A percentile compares a stretch with the other conserved stretches of the same genome.
Evolutionary conservation across 2,329 filamentous ascomycete species (phyloP).

Genomic region (Microcyclospora pomicola): DNA sequence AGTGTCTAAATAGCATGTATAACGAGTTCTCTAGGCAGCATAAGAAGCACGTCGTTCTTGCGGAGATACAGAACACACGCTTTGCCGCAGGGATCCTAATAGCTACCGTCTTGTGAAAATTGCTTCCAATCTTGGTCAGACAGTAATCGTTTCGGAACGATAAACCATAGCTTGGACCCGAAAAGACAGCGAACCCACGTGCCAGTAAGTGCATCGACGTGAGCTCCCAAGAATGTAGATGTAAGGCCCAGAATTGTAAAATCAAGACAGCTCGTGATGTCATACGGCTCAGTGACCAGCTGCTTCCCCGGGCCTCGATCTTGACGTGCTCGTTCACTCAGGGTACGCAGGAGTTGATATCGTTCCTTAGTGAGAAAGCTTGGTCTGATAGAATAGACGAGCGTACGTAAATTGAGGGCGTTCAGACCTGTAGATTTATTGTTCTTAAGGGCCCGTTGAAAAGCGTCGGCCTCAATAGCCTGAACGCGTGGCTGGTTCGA

Average conservation of each 20-base stretch:
- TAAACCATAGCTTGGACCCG: slow-evolving; percentile 2
- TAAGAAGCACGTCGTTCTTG: background rate
- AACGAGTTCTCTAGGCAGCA: background rate
- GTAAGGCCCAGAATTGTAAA: background rate
- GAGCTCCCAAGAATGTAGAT: slow-evolving; percentile 22
- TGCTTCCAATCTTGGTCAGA: background rate
- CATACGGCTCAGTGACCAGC: background rate
- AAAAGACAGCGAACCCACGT: slow-evolving; percentile 3
- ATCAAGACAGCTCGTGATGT: background rate
- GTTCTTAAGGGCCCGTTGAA: no score
- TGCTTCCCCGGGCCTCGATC: background rate
- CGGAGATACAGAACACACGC: background rate
- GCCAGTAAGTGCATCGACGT: slow-evolving; percentile 2
- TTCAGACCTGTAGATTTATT: no score
- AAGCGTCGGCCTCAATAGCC: no score
- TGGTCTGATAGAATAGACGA: slow-evolving; percentile 6
- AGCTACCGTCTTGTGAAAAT: background rate
- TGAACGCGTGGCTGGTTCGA: no score
- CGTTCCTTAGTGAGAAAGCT: background rate
- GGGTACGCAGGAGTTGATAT: background rate
- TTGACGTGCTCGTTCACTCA: background rate
- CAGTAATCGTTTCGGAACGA: background rate
- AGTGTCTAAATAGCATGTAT: slow-evolving; percentile 3
- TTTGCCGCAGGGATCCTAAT: background rate
- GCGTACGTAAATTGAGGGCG: background rate